Evolutionary conservation across 352 stramenopile species (phyloP), one percentile per base, ranked within the genome.

Genomic region (Globisporangium nunn): DNA sequence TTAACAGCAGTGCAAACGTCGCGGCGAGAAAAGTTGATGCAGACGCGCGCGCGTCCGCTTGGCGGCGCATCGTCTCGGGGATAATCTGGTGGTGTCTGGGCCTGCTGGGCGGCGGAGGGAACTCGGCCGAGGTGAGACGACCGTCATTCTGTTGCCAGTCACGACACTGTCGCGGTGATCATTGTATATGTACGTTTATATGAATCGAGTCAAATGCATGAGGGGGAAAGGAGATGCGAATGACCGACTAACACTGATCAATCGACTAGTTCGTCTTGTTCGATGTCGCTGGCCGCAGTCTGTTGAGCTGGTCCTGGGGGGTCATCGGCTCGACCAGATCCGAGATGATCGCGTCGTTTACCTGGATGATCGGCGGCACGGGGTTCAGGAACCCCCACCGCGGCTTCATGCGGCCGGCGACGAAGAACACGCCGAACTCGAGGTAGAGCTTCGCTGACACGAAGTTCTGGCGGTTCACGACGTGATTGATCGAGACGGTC

Each of bases 391-490:
- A 58, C 3, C 53, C 43, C 52, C 53, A 51, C n/a, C 53, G 30
- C n/a, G 53, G 53, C 33, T 58, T 58, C 53, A 52, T 52, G 17
- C 43, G 45, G 4, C 30, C 43, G 43, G 31, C 53, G 12, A 46
- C 53, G 33, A 58, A 58, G 31, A 58, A 52, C 29, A 46, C 44
- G 43, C 53, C 53, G 30, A 58, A 58, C 17, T 52, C 53, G 17
- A 58, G 33, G 53, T 52, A 58, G 17, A 58, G 18, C 41, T 58
- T 43, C 30, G 43, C 29, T 4, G 30, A 39, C 29, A 58, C 52
- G 52, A 58, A 58, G 37, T 50, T 41, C 47, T 64, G 45, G 18
- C 40, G 29, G 28, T 61, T 55, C 28, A 64, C 35, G 10, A 60
- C 18, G n/a, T 55, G 40, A 12, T 41, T 14, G 35, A 41, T 7